Conservation (phyloP, 2,329 filamentous ascomycete species). For the Saccharata proteae region DNA sequence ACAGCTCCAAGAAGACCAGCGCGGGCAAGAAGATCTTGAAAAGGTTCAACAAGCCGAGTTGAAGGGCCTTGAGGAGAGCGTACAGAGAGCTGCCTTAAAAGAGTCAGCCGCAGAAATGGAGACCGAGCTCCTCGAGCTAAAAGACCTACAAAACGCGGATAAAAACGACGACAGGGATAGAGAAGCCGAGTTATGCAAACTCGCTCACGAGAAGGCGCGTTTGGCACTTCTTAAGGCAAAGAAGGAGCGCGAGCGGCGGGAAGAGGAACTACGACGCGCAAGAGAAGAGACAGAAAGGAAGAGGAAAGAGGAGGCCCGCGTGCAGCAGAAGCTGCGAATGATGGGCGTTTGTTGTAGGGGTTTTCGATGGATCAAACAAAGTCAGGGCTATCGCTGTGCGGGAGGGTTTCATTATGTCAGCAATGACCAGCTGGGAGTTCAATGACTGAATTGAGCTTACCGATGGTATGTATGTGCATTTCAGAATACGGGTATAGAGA, state of each 20-base stretch:
- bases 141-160: not conserved
- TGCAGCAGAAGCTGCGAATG: constrained; percentile 36
- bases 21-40: constrained; percentile 3
- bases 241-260: not conserved
- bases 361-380: constrained; percentile 50
- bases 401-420: constrained; percentile 47
- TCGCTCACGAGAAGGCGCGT: not conserved
- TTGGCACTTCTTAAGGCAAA: too few species aligned
- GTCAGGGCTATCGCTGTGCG: constrained; percentile 47
- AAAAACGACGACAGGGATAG: not conserved
- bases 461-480: too few species aligned
- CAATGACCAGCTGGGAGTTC: constrained; percentile 18
- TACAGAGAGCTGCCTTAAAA: constrained; percentile 7
- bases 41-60: too few species aligned
- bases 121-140: constrained; percentile 9
- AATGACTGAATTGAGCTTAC: too few species aligned
- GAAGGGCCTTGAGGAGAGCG: too few species aligned
- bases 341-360: constrained; percentile 47
- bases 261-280: constrained; percentile 16
- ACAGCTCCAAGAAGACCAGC: constrained; percentile 3
- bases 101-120: constrained; percentile 7
- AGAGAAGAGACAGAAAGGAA: constrained; percentile 28
- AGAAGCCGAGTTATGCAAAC: not conserved
- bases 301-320: constrained; percentile 23
- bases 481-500: too few species aligned